Evolutionary conservation across 805 yeast genomes (phyloP).

Genomic region (Allodekkera sacchari): DNA sequence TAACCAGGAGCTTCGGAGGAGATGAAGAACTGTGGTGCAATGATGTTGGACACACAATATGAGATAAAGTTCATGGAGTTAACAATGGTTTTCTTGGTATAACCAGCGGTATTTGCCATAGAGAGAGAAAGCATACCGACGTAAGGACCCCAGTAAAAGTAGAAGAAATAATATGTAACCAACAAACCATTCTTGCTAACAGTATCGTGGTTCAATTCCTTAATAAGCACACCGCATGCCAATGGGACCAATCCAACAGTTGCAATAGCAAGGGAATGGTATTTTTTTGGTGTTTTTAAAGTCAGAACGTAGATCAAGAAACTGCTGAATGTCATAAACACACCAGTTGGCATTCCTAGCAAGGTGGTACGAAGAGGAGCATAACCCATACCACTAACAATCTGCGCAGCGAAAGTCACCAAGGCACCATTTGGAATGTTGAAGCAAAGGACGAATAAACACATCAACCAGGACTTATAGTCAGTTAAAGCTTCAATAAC

Average conservation of each 20-base stretch:
- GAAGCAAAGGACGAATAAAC: constrained; percentile 31
- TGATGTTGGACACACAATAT: constrained; percentile 50
- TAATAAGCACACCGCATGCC: constrained; percentile 4
- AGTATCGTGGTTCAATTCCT: constrained; percentile 2
- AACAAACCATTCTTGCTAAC: neutral
- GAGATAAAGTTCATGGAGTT: constrained; percentile 26
- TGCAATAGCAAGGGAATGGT: constrained; percentile 17
- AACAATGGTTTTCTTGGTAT: constrained; percentile 42
- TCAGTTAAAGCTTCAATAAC: constrained; percentile 43
- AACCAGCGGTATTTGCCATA: constrained; percentile 46
- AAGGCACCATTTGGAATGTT: constrained; percentile 53
- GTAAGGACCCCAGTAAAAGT: constrained; percentile 54
- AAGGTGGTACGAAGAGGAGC: constrained; percentile 20
- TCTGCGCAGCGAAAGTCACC: constrained; percentile 38
- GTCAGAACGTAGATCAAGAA: constrained; percentile 7
- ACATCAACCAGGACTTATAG: constrained; percentile 38
- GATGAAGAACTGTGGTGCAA: constrained; percentile 59
- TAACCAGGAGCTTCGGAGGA: constrained; percentile 43
- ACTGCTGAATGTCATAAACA: constrained; percentile 14
- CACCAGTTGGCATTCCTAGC: constrained; percentile 13
- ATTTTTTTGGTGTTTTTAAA: constrained; percentile 12
- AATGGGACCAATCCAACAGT: constrained; percentile 6
- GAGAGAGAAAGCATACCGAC: constrained; percentile 16
- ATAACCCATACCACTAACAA: constrained; percentile 32
- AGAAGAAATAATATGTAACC: constrained; percentile 17